phyloP scores from a whole-genome alignment of 2,329 filamentous ascomycete genomes.

The Penicillium concentricum region DNA sequence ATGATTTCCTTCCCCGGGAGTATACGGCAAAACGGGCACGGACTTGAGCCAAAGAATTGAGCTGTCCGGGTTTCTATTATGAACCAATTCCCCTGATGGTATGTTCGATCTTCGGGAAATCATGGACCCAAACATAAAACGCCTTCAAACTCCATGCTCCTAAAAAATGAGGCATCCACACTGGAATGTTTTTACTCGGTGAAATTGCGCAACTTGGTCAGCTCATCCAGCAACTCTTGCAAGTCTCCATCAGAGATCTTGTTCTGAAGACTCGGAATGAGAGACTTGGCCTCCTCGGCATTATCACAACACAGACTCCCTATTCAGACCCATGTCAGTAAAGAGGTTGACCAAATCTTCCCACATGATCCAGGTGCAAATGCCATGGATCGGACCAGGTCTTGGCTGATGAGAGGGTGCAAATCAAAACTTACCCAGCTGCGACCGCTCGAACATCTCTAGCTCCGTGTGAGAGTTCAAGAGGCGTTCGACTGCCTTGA shows the following conservation, averaged over 20 bases:
- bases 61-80: slow-evolving; percentile 2
- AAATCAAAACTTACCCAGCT: slow-evolving; percentile 65
- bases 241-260: slow-evolving; percentile 91
- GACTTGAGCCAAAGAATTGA: no score
- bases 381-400: not conserved
- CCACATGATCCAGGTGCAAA: not conserved
- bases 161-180: slow-evolving; percentile 2
- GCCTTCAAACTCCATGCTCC: slow-evolving; percentile 32
- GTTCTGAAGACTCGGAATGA: slow-evolving; percentile 83
- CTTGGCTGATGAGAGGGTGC: not conserved
- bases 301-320: slow-evolving; percentile 89
- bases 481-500: slow-evolving; percentile 88
- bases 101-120: not conserved
- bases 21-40: no score
- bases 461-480: slow-evolving; percentile 73
- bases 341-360: not conserved
- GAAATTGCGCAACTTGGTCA: slow-evolving; percentile 70
- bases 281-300: slow-evolving; percentile 91
- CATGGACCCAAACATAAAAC: not conserved
- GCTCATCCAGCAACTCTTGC: slow-evolving; percentile 83
- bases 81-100: slow-evolving; percentile 1
- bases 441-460: slow-evolving; percentile 88
- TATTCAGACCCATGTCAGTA: slow-evolving; percentile 37
- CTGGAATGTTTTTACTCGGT: slow-evolving; percentile 33
- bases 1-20: no score